Evolutionary conservation across 2,329 filamentous ascomycete genomes (phyloP).

Genomic region (Capronia coronata): DNA sequence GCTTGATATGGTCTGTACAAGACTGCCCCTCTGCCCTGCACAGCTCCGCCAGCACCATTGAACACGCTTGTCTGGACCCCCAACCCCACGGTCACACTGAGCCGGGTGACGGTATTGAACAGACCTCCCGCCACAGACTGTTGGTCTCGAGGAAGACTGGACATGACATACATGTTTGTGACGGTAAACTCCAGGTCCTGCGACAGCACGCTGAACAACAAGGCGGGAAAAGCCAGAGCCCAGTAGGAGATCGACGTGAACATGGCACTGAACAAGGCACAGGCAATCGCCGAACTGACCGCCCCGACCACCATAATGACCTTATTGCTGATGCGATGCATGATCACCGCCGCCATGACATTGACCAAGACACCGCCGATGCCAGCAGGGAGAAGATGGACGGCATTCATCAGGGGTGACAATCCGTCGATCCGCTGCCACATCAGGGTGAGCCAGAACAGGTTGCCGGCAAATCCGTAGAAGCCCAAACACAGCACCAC

Average conservation of each 20-base stretch:
- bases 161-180: conserved; percentile 67
- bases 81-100: conserved; percentile 55
- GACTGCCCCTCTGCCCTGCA: conserved; percentile 12
- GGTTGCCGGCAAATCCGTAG: conserved; percentile 54
- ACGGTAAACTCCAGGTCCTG: conserved; percentile 67
- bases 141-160: conserved; percentile 54
- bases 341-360: conserved; percentile 53
- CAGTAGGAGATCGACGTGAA: conserved; percentile 53
- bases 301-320: conserved; percentile 52
- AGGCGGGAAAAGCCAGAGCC: conserved; percentile 57
- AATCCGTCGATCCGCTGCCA: conserved; percentile 54
- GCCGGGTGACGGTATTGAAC: conserved; percentile 59
- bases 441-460: conserved; percentile 60
- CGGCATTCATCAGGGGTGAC: conserved; percentile 53
- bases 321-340: conserved; percentile 60
- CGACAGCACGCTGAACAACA: conserved; percentile 57
- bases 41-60: conserved; percentile 22
- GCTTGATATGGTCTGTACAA: conserved; percentile 27
- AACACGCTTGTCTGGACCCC: conserved; percentile 53
- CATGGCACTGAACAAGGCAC: conserved; percentile 54
- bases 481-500: conserved; percentile 53
- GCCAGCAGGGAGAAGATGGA: conserved; percentile 60
- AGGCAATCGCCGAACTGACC: conserved; percentile 38
- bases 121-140: conserved; percentile 62
- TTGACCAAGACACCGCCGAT: conserved; percentile 59